phyloP scores from a whole-genome alignment of 108 stramenopile genomes.

The Cyclotella atomus region DNA sequence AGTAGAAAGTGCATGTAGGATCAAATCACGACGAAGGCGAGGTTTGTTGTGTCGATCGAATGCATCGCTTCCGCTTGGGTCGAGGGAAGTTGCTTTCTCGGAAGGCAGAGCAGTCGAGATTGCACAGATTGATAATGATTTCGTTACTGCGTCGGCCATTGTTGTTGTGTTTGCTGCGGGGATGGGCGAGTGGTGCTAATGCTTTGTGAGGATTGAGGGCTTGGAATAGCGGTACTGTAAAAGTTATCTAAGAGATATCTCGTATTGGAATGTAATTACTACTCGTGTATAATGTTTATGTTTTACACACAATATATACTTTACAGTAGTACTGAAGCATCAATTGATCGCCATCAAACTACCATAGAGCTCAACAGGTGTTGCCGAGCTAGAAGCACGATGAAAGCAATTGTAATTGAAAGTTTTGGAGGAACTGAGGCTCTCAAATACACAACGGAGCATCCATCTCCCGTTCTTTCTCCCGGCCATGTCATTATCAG shows the following conservation, averaged over 20 bases:
- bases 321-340: too few species aligned
- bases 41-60: constrained; percentile 77
- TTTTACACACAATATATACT: too few species aligned
- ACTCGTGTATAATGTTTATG: too few species aligned
- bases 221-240: too few species aligned
- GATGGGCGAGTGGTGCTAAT: too few species aligned
- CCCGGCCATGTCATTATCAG: constrained; percentile 68
- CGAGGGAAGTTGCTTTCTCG: neutral
- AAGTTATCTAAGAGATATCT: too few species aligned
- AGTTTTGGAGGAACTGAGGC: constrained; percentile 26
- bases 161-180: too few species aligned
- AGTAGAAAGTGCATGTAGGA: constrained; percentile 42
- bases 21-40: constrained; percentile 61
- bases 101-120: constrained; percentile 13
- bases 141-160: neutral
- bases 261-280: too few species aligned
- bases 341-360: too few species aligned
- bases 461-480: constrained; percentile 55
- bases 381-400: neutral
- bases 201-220: too few species aligned
- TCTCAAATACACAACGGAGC: constrained; percentile 32
- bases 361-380: neutral
- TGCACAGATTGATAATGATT: neutral
- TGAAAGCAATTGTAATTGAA: constrained; percentile 31
- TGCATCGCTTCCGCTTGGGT: constrained; percentile 9